Percentiles rank a stretch among this genome's conserved stretches.
phyloP scores from a whole-genome alignment of 352 stramenopile genomes.

The Albugo laibachii region DNA sequence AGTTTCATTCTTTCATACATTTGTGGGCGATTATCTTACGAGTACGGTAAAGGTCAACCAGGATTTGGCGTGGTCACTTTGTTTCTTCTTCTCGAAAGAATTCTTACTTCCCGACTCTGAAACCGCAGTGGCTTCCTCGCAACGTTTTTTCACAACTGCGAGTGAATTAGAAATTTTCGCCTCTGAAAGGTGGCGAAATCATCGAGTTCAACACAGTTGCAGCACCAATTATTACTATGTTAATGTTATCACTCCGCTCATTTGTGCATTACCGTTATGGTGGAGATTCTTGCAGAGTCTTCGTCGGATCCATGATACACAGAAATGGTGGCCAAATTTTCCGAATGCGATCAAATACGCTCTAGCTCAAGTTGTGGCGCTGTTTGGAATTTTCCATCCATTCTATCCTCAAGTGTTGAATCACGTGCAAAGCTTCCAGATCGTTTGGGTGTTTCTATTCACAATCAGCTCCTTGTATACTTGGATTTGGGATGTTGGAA shows the following conservation, averaged over 20 bases:
- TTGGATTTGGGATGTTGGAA: conserved; percentile 71
- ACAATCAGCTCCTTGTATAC: conserved; percentile 62
- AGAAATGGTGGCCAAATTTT: conserved; percentile 89
- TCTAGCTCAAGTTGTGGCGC: conserved; percentile 57
- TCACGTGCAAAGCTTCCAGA: conserved; percentile 11
- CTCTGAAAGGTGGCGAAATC: not conserved
- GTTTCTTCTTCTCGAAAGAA: conserved; percentile 89
- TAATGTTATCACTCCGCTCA: conserved; percentile 86
- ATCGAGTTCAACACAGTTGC: conserved; percentile 1
- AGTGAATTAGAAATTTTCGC: not conserved
- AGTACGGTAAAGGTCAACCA: conserved; percentile 71
- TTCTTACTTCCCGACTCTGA: conserved; percentile 64
- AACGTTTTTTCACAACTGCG: conserved; percentile 1
- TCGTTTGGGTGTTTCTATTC: conserved; percentile 61
- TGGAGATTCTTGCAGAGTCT: conserved; percentile 95
- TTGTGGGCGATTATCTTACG: conserved; percentile 75
- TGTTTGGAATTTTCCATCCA: conserved; percentile 76
- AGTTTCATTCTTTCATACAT: conserved; percentile 90
- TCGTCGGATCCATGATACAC: conserved; percentile 86
- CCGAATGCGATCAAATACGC: conserved; percentile 93
- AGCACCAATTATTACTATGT: conserved; percentile 79
- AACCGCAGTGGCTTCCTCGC: conserved; percentile 10
- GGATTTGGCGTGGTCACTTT: conserved; percentile 85
- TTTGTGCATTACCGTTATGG: conserved; percentile 90
- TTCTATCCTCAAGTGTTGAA: conserved; percentile 22